These are phyloP conservation scores for Daldinia decipiens DNA, from an alignment of 495 filamentous ascomycete genomes.

Conservation along the genomic window DNA sequence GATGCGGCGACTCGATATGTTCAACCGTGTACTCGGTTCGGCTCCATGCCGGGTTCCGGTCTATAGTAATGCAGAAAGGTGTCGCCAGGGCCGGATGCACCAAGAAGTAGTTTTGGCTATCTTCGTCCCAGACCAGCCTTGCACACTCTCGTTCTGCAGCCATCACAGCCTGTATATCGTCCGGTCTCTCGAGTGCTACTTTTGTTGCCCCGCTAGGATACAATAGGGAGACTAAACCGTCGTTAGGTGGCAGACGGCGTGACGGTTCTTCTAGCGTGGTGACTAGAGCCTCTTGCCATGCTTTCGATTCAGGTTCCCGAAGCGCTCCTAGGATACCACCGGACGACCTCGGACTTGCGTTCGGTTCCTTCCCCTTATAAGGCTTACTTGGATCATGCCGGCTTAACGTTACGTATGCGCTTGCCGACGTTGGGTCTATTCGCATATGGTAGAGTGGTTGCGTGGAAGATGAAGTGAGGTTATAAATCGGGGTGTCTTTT, in stretches of 20 bases:
- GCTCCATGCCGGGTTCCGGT: conserved; percentile 62
- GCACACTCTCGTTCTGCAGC: conserved; percentile 78
- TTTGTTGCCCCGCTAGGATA: conserved; percentile 76
- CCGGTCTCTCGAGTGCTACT: conserved; percentile 73
- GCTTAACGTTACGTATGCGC: conserved; percentile 62
- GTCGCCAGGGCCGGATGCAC: conserved; percentile 74
- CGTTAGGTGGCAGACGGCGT: conserved; percentile 67
- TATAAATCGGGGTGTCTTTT: conserved; percentile 63
- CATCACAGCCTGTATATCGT: conserved; percentile 67
- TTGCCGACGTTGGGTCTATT: conserved; percentile 64
- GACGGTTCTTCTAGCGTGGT: conserved; percentile 68
- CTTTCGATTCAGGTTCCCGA: conserved; percentile 53
- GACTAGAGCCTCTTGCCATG: conserved; percentile 66
- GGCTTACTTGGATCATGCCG: conserved; percentile 65
- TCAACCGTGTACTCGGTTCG: conserved; percentile 70
- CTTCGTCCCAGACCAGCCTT: conserved; percentile 74
- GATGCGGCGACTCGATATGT: conserved; percentile 65
- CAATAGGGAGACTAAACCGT: conserved; percentile 77
- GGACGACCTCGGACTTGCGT: conserved; percentile 30
- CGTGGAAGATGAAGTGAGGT: conserved; percentile 56
- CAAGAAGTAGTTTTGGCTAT: conserved; percentile 71
- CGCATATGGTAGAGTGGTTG: conserved; percentile 65
- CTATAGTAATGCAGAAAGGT: conserved; percentile 64
- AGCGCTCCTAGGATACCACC: conserved; percentile 53
- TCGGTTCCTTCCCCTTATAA: conserved; percentile 49